A percentile compares a stretch with the other conserved stretches of the same genome.
Conservation (phyloP, 1,284 basidiomycete genomes). For the Apiotrichum laibachii region DNA sequence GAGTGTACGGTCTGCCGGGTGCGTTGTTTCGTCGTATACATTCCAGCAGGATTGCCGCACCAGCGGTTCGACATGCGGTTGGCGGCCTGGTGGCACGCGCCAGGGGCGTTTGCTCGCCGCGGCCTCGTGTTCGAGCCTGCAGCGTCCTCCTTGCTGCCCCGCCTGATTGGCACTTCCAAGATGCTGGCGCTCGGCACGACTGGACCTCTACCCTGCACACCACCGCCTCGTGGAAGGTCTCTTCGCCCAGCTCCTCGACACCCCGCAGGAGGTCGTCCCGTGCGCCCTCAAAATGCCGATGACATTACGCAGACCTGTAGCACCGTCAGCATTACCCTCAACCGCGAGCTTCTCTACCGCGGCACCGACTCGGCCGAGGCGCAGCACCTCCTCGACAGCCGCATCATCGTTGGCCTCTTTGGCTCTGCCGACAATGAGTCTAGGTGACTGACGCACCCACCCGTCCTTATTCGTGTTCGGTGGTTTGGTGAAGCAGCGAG, state of each 20-base stretch:
- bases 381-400: slow-evolving; percentile 24
- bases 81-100: no score
- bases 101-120: slow-evolving; percentile 17
- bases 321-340: slow-evolving; percentile 10
- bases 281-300: slow-evolving; percentile 15
- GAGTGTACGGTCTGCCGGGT: no score
- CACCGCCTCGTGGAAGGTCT: slow-evolving; percentile 14
- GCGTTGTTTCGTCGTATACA: no score
- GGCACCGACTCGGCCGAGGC: slow-evolving; percentile 12
- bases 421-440: slow-evolving; percentile 8
- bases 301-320: slow-evolving; percentile 15
- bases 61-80: no score
- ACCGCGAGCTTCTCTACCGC: slow-evolving; percentile 18
- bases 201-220: slow-evolving; percentile 10
- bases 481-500: no score
- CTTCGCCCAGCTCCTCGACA: slow-evolving; percentile 18
- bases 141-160: slow-evolving; percentile 21
- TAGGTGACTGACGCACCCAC: no score
- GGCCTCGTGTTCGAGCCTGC: slow-evolving; percentile 22
- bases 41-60: no score
- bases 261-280: slow-evolving; percentile 12
- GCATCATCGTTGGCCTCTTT: slow-evolving; percentile 16
- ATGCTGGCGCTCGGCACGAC: slow-evolving; percentile 17
- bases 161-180: slow-evolving; percentile 9
- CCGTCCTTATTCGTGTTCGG: no score